Evolutionary conservation across 176 grass and related monocot species (phyloP).

Genomic region (Musa schizocarpa): DNA sequence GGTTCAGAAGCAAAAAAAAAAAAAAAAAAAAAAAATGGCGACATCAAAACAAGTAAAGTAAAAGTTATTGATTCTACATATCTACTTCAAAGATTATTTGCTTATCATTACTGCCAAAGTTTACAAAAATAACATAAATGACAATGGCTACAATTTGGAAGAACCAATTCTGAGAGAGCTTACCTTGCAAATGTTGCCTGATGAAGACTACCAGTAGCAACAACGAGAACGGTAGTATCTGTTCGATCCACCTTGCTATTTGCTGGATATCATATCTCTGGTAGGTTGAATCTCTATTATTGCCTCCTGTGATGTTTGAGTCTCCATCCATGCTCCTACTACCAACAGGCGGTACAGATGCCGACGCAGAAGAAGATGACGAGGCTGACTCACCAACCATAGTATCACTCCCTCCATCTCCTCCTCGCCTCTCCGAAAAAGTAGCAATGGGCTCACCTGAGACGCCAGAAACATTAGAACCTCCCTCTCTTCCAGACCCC

Average conservation of each 20-base stretch:
- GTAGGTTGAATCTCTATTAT: slow-evolving; percentile 31
- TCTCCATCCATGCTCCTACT: slow-evolving; percentile 16
- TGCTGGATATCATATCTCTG: slow-evolving; percentile 99
- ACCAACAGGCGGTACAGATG: slow-evolving; percentile 4
- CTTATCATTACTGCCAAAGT: too few species aligned
- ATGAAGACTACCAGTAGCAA: slow-evolving; percentile 95
- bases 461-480: slow-evolving; percentile 9
- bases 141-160: neutral
- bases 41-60: too few species aligned
- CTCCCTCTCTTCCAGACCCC: slow-evolving; percentile 9
- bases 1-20: too few species aligned
- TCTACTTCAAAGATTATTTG: too few species aligned
- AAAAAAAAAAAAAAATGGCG: too few species aligned
- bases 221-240: slow-evolving; percentile 94
- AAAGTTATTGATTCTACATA: too few species aligned
- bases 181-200: slow-evolving; percentile 94
- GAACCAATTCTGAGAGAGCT: neutral
- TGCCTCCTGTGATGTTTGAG: slow-evolving; percentile 16
- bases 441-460: slow-evolving; percentile 17
- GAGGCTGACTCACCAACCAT: slow-evolving; percentile 9
- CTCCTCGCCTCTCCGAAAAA: slow-evolving; percentile 18
- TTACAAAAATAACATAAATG: neutral
- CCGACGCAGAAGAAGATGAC: slow-evolving; percentile 25
- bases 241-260: slow-evolving; percentile 91
- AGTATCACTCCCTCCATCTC: slow-evolving; percentile 9